Base-by-base conservation (phyloP, 176 grass and related monocot genomes). In the Bothriochloa decipiens region DNA sequence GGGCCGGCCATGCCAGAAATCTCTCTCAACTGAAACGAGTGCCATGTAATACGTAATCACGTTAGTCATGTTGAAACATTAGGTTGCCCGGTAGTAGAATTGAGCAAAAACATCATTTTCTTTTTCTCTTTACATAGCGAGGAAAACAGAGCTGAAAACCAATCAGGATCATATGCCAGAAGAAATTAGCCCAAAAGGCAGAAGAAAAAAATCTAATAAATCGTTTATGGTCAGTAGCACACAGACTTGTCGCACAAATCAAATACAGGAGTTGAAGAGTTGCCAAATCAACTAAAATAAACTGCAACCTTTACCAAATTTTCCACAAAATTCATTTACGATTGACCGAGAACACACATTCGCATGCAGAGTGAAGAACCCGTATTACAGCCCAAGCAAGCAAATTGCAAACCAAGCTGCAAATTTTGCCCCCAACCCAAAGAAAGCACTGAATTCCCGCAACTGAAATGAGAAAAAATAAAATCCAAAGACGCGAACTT, bases 1-100 rank as follows among this genome's bases (percentile, higher is more conserved):
- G 82, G 53, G 55, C 82, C 79, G 2, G 66, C 52, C 90, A 87
- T 90, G 79, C 74, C 11, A 58, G 42, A 76, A 81, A 63, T 53
- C 41, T 75, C 65, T 50, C 47, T 74, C 45, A 65, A 72, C 89
- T 89, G 74, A 85, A 81, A 87, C 29, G 47, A 32, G 42, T 50
- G 77, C 41, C 64, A 68, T 1, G 40, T 18, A 40, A 41, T 18
- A 79, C 11, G 40, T 14, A 68, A 68, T 7, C 23, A 12, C 53
- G 27, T 90, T 64, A 90, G 89, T 58, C 25, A 10, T 75, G 20
- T 63, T 72, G 26, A 68, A 90, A 75, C 32, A 69, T 53, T 33
- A 15, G 79, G 36, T 32, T 69, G 7, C 9, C 43, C 72, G 33
- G 53, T 72, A 66, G 79, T 28, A 5, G 68, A 78, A 67, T 23